phyloP scores from a whole-genome alignment of 1,284 basidiomycete species.

The Erythrobasidium hasegawianum region DNA sequence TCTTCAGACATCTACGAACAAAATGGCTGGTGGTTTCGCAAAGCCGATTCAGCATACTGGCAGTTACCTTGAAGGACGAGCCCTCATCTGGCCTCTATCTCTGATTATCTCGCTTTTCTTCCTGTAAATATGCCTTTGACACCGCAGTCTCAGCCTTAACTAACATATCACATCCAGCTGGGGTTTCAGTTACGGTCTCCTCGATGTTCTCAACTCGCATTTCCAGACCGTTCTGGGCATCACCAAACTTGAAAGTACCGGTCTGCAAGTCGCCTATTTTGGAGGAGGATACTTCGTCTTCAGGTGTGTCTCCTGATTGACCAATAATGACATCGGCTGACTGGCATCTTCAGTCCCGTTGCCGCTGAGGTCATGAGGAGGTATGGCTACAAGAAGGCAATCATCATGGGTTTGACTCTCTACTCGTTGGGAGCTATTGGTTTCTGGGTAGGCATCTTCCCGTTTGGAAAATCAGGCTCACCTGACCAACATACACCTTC shows the following conservation, averaged over 20 bases:
- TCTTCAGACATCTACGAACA: no score
- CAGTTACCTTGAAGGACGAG: constrained; percentile 1
- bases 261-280: constrained; percentile 81
- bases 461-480: no score
- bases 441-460: no score
- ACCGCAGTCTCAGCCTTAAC: not conserved
- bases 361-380: constrained; percentile 51
- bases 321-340: constrained; percentile 49
- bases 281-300: constrained; percentile 53
- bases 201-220: constrained; percentile 75
- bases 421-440: constrained; percentile 54
- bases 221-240: constrained; percentile 68
- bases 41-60: constrained; percentile 38
- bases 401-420: constrained; percentile 63
- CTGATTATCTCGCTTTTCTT: constrained; percentile 30
- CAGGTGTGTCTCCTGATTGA: constrained; percentile 45
- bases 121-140: constrained; percentile 12
- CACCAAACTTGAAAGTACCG: constrained; percentile 71
- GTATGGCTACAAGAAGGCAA: constrained; percentile 53
- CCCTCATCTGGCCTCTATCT: constrained; percentile 46
- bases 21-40: constrained; percentile 38
- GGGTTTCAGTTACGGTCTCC: constrained; percentile 58
- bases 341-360: constrained; percentile 33
- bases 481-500: no score
- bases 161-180: constrained; percentile 15